Evolutionary conservation across 2,329 filamentous ascomycete genomes (phyloP).

Genomic region (Alternaria panax): DNA sequence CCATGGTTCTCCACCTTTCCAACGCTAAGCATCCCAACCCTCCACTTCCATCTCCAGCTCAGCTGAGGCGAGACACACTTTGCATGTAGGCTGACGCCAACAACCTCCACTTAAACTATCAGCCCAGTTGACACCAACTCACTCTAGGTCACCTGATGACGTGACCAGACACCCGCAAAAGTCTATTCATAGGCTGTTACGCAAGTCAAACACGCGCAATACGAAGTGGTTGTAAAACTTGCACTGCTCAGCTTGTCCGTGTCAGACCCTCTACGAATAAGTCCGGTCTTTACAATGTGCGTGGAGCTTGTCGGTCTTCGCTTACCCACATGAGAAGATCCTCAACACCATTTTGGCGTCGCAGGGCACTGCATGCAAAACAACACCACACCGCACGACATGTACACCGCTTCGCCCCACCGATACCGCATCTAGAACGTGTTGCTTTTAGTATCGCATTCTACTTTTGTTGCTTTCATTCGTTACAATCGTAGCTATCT

Average conservation of each 20-base stretch:
- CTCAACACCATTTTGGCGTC: conserved; percentile 8
- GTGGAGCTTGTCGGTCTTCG: neutral
- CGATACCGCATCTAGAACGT: conserved; percentile 2
- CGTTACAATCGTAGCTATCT: conserved; percentile 1
- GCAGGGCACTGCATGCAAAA: conserved; percentile 7
- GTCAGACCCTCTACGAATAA: neutral
- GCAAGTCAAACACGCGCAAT: neutral
- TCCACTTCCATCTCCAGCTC: conserved; percentile 8
- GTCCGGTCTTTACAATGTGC: neutral
- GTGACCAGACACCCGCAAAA: neutral
- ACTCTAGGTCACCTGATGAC: neutral
- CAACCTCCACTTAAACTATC: conserved; percentile 4
- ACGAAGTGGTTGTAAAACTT: neutral
- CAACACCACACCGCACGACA: conserved; percentile 8
- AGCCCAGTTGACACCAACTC: neutral
- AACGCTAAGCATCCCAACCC: conserved; percentile 10
- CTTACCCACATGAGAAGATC: neutral
- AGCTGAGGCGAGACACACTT: conserved; percentile 21
- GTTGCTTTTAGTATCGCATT: neutral
- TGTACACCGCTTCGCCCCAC: conserved; percentile 12
- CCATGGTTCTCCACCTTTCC: conserved; percentile 15
- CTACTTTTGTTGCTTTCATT: neutral
- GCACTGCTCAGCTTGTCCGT: neutral
- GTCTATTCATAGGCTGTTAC: conserved; percentile 6
- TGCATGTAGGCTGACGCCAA: conserved; percentile 26